Evolutionary conservation across 805 yeast genomes (phyloP), one percentile per base, ranked within the genome.

Genomic region (Nakazawaea siamensis): DNA sequence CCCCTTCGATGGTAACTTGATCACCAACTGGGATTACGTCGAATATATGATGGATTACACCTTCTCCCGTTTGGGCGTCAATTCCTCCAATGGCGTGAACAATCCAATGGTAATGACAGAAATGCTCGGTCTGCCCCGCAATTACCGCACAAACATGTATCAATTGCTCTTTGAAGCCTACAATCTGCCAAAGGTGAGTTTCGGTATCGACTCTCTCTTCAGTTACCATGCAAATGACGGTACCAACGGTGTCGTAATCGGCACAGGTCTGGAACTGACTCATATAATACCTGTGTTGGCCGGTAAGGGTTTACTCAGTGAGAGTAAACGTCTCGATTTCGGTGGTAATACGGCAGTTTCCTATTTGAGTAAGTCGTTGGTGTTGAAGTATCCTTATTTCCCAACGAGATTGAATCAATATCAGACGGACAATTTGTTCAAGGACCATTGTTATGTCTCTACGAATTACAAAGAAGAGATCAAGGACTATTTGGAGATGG

Each of bases 1-100:
- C 4, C 95, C 97, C 0, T 90, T 72, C 51, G 98, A 92, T 54
- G 95, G 95, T 0, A 72, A 84, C 4, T 61, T 86, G 45, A 64
- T 92, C 24, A 79, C 94, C 18, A 94, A 88, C 54, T 94, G 97
- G 97, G 97, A 92, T 38, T 72, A 79, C 39, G 70, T 80, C 2
- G 98, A 92, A 52, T 71, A 68, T 39, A 71, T 90, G 34, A 52
- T 92, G 33, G 97, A 90, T 55, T 92, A 87, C 51, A 65, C 87
- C 0, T 80, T 92, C 51, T 70, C 75, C 41, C 94, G 85, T 53
- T 50, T 90, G 31, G 81, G 90, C 3, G 92, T 86, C 2, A 49
- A 48, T 6, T 60, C 74, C 0, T 40, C 56, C 2, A 72, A 73
- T 2, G 52, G 64, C 2, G 74, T 88, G 4, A 73, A 79, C 30